These are phyloP conservation scores for Nitzschia sp. DNA, from an alignment of 108 stramenopile genomes.

Conservation along the genomic window DNA sequence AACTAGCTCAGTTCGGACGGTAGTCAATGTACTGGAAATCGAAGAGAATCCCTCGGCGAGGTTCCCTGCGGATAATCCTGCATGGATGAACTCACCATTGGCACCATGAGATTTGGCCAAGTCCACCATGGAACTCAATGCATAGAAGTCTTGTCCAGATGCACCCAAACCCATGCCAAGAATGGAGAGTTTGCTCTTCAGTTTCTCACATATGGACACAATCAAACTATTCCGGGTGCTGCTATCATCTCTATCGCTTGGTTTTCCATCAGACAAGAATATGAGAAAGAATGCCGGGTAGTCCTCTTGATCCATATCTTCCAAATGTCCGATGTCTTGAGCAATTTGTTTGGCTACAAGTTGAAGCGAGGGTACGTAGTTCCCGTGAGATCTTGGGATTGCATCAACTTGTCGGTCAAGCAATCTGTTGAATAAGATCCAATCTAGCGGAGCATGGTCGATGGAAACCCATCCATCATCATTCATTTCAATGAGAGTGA, in stretches of 20 bases:
- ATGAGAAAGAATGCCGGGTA: conserved; percentile 39
- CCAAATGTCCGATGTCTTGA: conserved; percentile 42
- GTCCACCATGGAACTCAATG: conserved; percentile 37
- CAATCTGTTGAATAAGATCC: conserved; percentile 63
- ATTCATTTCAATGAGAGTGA: conserved; percentile 60
- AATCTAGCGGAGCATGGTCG: conserved; percentile 52
- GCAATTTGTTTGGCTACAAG: conserved; percentile 15
- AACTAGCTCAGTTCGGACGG: background rate
- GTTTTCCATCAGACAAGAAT: conserved; percentile 61
- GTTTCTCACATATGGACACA: conserved; percentile 28
- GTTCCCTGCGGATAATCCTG: conserved; percentile 45
- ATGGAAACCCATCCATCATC: conserved; percentile 37
- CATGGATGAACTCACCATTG: conserved; percentile 18
- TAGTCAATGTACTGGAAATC: conserved; percentile 10
- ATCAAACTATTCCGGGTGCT: background rate
- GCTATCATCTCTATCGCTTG: conserved; percentile 19
- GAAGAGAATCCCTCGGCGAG: conserved; percentile 30
- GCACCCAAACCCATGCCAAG: conserved; percentile 40
- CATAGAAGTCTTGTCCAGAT: conserved; percentile 36
- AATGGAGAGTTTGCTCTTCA: conserved; percentile 41
- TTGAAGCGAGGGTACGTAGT: conserved; percentile 10
- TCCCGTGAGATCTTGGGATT: conserved; percentile 10
- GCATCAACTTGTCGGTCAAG: conserved; percentile 35
- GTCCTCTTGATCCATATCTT: conserved; percentile 40
- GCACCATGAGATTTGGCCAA: conserved; percentile 24